Percentiles rank a stretch among this genome's conserved stretches.
Evolutionary conservation across 345 rosid species (phyloP).

Genomic region (Corymbia maculata): DNA sequence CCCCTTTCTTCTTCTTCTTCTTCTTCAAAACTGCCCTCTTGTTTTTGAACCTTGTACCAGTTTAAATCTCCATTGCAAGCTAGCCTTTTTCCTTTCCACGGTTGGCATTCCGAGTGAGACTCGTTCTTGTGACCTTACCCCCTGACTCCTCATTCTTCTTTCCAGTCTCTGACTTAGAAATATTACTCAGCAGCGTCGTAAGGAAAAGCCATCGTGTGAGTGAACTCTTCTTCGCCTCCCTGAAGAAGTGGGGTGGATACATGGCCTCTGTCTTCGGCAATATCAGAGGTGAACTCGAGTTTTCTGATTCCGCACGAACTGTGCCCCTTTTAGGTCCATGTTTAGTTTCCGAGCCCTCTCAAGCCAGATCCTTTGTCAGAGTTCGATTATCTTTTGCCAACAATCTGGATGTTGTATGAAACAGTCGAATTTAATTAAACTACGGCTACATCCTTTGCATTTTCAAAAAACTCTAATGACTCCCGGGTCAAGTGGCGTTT

Average conservation of each 20-base stretch:
- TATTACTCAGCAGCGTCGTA: not conserved
- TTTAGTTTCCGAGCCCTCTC: not conserved
- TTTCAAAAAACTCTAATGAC: not conserved
- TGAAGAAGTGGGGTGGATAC: not conserved
- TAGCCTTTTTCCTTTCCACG: not conserved
- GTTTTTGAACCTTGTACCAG: not conserved
- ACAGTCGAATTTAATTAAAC: not conserved
- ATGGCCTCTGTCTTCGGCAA: not conserved
- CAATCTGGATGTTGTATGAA: not conserved
- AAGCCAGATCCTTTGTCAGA: not conserved
- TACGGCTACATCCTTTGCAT: not conserved
- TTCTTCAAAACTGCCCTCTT: not conserved
- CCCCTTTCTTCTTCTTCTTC: not conserved
- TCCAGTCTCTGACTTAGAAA: not conserved
- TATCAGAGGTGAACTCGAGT: not conserved
- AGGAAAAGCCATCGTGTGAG: not conserved
- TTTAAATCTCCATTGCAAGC: not conserved
- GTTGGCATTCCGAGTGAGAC: not conserved
- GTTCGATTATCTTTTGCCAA: not conserved
- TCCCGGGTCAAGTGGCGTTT: not conserved
- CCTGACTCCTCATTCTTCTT: not conserved
- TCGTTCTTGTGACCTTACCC: not conserved
- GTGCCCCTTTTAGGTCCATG: not conserved
- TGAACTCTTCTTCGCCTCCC: not conserved
- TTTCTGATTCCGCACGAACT: not conserved